These are phyloP conservation scores for Aspergillus eucalypticola DNA, from an alignment of 2,329 filamentous ascomycete species.

Conservation along the genomic window DNA sequence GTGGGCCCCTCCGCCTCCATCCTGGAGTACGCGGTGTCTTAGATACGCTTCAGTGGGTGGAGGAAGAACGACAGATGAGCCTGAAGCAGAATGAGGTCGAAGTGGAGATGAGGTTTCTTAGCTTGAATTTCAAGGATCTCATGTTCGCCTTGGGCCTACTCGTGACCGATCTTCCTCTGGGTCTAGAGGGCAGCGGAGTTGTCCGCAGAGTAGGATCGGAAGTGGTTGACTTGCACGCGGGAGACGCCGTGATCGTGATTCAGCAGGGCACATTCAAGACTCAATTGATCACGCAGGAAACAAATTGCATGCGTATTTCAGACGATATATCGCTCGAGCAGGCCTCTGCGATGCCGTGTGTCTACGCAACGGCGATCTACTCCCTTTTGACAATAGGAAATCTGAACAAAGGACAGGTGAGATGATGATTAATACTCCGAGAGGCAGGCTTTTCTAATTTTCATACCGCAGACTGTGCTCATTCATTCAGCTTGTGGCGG, in stretches of 20 bases:
- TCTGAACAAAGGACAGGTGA: slow-evolving; percentile 24
- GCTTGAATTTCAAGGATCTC: slow-evolving; percentile 14
- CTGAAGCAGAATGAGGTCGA: slow-evolving; percentile 2
- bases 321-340: slow-evolving; percentile 17
- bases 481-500: slow-evolving; percentile 36
- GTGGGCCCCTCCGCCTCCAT: background rate
- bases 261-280: slow-evolving; percentile 13
- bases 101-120: slow-evolving; percentile 5
- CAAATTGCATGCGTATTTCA: slow-evolving; percentile 14
- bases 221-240: slow-evolving; percentile 26
- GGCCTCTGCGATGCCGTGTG: slow-evolving; percentile 18
- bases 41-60: background rate
- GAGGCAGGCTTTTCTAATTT: no score
- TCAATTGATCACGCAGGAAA: slow-evolving; percentile 1
- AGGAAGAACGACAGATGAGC: background rate
- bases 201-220: slow-evolving; percentile 30
- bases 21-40: background rate
- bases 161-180: slow-evolving; percentile 22
- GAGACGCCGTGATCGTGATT: slow-evolving; percentile 32
- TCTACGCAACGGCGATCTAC: slow-evolving; percentile 21
- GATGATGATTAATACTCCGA: no score
- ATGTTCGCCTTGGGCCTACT: slow-evolving; percentile 24
- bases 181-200: slow-evolving; percentile 35
- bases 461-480: slow-evolving; percentile 28
- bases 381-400: slow-evolving; percentile 24